A percentile compares a stretch with the other conserved stretches of the same genome.
phyloP scores from a whole-genome alignment of 23 red algal genomes.

The Agarophyton chilense region DNA sequence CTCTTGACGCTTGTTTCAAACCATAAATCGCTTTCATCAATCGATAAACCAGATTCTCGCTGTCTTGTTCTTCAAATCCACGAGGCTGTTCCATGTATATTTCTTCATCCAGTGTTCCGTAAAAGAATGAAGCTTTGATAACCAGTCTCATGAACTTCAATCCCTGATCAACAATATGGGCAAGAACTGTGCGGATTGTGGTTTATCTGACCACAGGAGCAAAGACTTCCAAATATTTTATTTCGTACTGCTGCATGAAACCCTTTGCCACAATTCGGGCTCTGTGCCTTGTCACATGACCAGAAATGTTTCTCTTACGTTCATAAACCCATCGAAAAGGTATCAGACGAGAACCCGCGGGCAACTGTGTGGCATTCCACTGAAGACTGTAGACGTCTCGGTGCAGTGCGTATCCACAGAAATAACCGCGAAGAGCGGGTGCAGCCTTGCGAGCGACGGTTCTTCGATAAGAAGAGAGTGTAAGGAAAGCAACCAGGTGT shows the following conservation, averaged over 20 bases:
- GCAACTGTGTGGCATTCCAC: too few relatives aligned
- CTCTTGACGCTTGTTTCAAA: conserved; percentile 23
- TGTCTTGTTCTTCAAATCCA: conserved; percentile 19
- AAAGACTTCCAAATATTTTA: conserved; percentile 12
- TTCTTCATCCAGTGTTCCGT: conserved; percentile 37
- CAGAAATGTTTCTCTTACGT: not conserved
- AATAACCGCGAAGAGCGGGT: too few relatives aligned
- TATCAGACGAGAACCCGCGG: not conserved
- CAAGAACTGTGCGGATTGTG: not conserved
- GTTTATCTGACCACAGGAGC: conserved; percentile 42
- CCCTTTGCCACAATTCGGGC: conserved; percentile 32
- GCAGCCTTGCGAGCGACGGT: too few relatives aligned
- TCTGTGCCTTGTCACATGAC: not conserved
- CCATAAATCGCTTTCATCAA: conserved; percentile 10
- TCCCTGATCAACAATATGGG: not conserved
- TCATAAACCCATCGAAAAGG: conserved; percentile 32
- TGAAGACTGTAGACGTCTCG: too few relatives aligned
- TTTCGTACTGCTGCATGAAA: conserved; percentile 14
- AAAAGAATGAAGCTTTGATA: conserved; percentile 40
- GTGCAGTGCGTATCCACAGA: too few relatives aligned
- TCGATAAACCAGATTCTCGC: not conserved
- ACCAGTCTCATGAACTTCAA: conserved; percentile 7
- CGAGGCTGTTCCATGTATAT: conserved; percentile 47
- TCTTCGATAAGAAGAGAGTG: too few relatives aligned
- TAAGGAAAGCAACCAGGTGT: too few relatives aligned